These are phyloP conservation scores for Phytophthora cajani DNA, from an alignment of 352 stramenopile genomes.

Conservation along the genomic window DNA sequence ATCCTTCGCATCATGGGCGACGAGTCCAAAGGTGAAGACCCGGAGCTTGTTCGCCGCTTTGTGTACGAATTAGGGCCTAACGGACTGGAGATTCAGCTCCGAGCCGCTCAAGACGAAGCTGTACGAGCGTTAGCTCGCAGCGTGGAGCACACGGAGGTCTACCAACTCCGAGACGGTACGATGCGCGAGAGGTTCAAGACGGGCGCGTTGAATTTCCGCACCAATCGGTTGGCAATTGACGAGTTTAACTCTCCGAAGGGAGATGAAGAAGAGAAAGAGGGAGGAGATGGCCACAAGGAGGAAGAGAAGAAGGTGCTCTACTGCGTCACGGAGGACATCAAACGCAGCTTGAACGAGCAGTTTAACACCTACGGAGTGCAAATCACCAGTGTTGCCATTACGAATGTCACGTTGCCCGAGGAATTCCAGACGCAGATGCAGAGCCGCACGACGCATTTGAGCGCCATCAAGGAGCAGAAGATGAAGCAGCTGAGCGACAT, in stretches of 20 bases:
- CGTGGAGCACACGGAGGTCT: constrained; percentile 87
- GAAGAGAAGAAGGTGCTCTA: constrained; percentile 40
- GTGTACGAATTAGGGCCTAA: constrained; percentile 82
- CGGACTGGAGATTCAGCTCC: constrained; percentile 81
- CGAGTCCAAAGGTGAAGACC: constrained; percentile 73
- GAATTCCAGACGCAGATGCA: constrained; percentile 73
- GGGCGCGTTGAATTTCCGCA: constrained; percentile 32
- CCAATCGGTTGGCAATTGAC: constrained; percentile 18
- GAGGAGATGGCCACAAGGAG: constrained; percentile 4
- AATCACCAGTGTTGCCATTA: constrained; percentile 73
- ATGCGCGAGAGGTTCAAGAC: constrained; percentile 65
- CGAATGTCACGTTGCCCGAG: constrained; percentile 58
- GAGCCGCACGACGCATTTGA: constrained; percentile 69
- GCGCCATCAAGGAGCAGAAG: constrained; percentile 69
- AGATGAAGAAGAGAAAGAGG: constrained; percentile 7
- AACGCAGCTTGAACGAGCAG: constrained; percentile 65
- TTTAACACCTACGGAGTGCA: constrained; percentile 75
- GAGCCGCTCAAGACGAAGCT: constrained; percentile 76
- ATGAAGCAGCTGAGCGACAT: constrained; percentile 85
- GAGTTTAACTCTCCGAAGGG: constrained; percentile 20
- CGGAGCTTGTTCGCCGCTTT: constrained; percentile 78
- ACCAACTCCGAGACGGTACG: constrained; percentile 68
- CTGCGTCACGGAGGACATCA: constrained; percentile 71
- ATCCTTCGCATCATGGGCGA: constrained; percentile 89
- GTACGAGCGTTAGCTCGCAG: constrained; percentile 80